Base-by-base conservation (phyloP, 768 basidiomycete species). In the Pleurotus giganteus region DNA sequence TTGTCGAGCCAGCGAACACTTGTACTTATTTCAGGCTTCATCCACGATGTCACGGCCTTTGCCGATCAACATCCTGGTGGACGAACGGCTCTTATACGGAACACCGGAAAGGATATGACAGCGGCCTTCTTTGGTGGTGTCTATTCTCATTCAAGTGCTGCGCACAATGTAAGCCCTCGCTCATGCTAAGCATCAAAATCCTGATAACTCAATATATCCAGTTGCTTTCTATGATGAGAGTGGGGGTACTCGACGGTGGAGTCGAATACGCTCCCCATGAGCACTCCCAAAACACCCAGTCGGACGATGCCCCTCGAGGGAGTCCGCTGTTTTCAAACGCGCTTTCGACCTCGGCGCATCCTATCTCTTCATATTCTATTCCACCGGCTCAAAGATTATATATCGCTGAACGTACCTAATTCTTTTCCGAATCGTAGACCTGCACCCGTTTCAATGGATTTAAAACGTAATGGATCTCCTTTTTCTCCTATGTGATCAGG, bases 111-210 rank as follows among this genome's bases (percentile, higher is more conserved):
- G 63, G 92, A 95, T 59, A 85, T 89, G 66, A 93, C 92, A 0
- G 79, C 87, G 0, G 80, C 89, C 2, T 95, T 95, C 74, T 90
- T 87, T 65, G 94, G 94, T 3, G 92, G 92, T 21, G 74, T 88
- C 1, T 91, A 92, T 67, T 78, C 83, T 24, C 91, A 94, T 65
- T 89, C 88, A 6, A 88, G 90, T 66, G 90, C 89, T 4, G 91
- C 91, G 9, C 86, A 88, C 66, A 89, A 89, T 58, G 85, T 85
- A 65, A 57, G 82, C 71, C 19, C 23, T 21, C 61, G 45, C 2
- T 34, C 9, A 47, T 44, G 45, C 24, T 55, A 19, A 17, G 27
- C 37, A 34, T 50, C 42, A 29, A 4, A 5, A 37, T 41, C 41
- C 46, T 53, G 36, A 9, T 47, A n/a, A n/a, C n/a, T 52, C 47